These are phyloP conservation scores for Calonectria pauciramosa DNA, from an alignment of 2,329 filamentous ascomycete species.

Conservation along the genomic window DNA sequence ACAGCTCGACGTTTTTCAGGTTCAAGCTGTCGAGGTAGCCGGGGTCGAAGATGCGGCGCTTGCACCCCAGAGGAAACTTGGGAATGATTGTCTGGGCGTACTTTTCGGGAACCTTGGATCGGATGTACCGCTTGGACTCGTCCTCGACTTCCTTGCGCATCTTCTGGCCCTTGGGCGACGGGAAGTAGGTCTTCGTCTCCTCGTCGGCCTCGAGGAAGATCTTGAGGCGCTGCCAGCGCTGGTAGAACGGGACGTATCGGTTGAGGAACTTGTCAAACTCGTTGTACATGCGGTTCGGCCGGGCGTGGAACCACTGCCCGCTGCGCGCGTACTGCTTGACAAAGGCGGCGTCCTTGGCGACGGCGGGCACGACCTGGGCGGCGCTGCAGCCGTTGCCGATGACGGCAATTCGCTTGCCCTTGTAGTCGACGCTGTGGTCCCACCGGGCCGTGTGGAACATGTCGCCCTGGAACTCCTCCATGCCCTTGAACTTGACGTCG, in stretches of 20 bases:
- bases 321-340: slow-evolving; percentile 36
- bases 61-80: slow-evolving; percentile 45
- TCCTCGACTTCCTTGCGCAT: slow-evolving; percentile 19
- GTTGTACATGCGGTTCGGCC: slow-evolving; percentile 23
- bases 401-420: slow-evolving; percentile 51
- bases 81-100: slow-evolving; percentile 21
- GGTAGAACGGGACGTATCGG: slow-evolving; percentile 18
- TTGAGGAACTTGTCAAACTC: slow-evolving; percentile 22
- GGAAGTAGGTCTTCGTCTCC: slow-evolving; percentile 27
- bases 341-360: slow-evolving; percentile 42
- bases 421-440: slow-evolving; percentile 46
- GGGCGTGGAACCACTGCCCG: slow-evolving; percentile 37
- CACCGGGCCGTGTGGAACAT: slow-evolving; percentile 53
- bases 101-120: slow-evolving; percentile 20
- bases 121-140: slow-evolving; percentile 30
- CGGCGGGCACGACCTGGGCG: slow-evolving; percentile 52
- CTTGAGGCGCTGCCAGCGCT: slow-evolving; percentile 19
- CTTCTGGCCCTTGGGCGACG: slow-evolving; percentile 18
- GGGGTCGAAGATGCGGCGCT: slow-evolving; percentile 49
- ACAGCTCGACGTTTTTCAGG: slow-evolving; percentile 40
- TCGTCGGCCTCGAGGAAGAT: slow-evolving; percentile 30
- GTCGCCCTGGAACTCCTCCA: slow-evolving; percentile 50
- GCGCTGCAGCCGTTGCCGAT: slow-evolving; percentile 55
- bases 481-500: slow-evolving; percentile 45
- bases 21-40: slow-evolving; percentile 45